These are phyloP conservation scores for Gonapodya prolifera DNA, from an alignment of 192 early-diverging fungal species.

Conservation along the genomic window DNA sequence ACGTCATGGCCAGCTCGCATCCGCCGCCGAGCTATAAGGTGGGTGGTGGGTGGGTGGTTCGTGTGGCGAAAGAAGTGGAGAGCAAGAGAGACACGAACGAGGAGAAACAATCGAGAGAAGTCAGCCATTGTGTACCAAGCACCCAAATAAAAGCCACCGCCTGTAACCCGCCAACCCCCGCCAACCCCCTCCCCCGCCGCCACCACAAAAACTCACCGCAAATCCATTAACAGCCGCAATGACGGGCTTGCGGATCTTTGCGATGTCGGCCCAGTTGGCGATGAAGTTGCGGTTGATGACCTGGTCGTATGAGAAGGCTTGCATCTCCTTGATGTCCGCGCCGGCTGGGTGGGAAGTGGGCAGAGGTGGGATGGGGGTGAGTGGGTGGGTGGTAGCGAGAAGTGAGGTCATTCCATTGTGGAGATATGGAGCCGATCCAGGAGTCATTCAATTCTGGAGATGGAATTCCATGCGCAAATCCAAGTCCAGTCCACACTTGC, in stretches of 20 bases:
- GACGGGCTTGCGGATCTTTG: slow-evolving; percentile 83
- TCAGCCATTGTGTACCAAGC: too few species aligned
- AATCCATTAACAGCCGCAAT: slow-evolving; percentile 98
- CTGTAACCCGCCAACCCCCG: too few species aligned
- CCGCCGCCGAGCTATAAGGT: slow-evolving; percentile 75
- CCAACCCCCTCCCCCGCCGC: too few species aligned
- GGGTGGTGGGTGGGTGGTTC: too few species aligned
- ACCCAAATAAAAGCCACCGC: too few species aligned
- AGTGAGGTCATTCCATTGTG: too few species aligned
- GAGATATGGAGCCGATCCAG: too few species aligned
- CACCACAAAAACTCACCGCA: slow-evolving; percentile 67
- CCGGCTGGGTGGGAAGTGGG: slow-evolving; percentile 45
- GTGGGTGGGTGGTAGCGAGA: too few species aligned
- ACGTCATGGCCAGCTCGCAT: slow-evolving; percentile 99
- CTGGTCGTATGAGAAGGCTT: slow-evolving; percentile 66
- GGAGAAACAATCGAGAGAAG: not conserved
- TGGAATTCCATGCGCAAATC: too few species aligned
- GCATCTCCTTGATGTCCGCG: slow-evolving; percentile 99
- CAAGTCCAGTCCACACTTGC: too few species aligned
- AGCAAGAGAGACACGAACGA: not conserved
- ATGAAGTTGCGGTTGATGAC: slow-evolving; percentile 89
- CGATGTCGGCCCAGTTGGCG: slow-evolving; percentile 87
- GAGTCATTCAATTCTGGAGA: too few species aligned
- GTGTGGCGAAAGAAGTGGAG: not conserved
- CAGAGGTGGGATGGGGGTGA: too few species aligned